phyloP scores from a whole-genome alignment of 257 asterid species.

The Primulina tabacum region DNA sequence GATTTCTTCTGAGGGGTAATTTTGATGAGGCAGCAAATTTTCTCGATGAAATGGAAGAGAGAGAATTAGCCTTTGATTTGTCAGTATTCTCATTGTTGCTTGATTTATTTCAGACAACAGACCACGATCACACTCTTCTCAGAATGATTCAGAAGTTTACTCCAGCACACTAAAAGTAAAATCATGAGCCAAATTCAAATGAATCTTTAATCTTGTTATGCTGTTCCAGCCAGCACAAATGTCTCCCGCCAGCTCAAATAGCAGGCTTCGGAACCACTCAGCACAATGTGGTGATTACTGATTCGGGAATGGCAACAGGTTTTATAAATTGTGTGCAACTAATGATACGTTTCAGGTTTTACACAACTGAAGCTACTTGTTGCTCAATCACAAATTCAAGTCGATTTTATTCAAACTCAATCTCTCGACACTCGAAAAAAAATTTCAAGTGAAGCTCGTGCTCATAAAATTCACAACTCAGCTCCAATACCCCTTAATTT shows the following conservation, averaged over 20 bases:
- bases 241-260: neutral
- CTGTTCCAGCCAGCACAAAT: neutral
- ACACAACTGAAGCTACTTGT: no score
- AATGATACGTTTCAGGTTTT: no score
- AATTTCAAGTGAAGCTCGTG: no score
- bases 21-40: constrained; percentile 19
- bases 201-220: neutral
- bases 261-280: neutral
- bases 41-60: constrained; percentile 27
- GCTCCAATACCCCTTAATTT: no score
- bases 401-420: no score
- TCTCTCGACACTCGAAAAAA: no score
- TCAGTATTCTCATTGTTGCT: constrained; percentile 15
- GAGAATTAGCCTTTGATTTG: constrained; percentile 17
- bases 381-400: no score
- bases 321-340: no score
- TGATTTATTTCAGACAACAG: neutral
- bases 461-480: no score
- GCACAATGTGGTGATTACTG: neutral
- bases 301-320: no score
- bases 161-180: neutral
- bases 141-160: neutral
- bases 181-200: neutral
- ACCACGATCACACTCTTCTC: neutral
- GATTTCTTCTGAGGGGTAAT: constrained; percentile 20